These are phyloP conservation scores for Tripterygium wilfordii DNA, from an alignment of 177 flowering plant genomes.

Conservation along the genomic window DNA sequence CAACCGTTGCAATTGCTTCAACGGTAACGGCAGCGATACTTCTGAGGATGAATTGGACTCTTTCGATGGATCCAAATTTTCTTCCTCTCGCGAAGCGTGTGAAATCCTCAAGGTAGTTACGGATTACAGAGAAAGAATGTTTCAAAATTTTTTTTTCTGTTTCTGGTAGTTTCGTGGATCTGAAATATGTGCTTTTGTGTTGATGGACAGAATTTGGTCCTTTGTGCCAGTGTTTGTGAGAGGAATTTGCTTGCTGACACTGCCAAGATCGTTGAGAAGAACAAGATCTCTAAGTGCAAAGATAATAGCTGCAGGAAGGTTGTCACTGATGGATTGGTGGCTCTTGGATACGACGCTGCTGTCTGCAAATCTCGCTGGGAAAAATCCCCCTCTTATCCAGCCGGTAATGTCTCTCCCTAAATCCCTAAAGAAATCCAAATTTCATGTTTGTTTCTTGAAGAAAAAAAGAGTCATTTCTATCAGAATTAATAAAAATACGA, in stretches of 20 bases:
- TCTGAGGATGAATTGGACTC: constrained; percentile 27
- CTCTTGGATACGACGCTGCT: constrained; percentile 60
- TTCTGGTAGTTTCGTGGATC: background rate
- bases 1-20: constrained; percentile 38
- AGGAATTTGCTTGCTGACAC: constrained; percentile 43
- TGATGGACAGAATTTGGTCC: constrained; percentile 27
- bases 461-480: background rate
- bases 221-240: constrained; percentile 30
- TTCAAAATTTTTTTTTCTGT: background rate
- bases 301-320: constrained; percentile 26
- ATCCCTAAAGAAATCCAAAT: background rate
- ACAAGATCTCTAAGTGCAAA: constrained; percentile 32
- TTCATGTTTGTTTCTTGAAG: no score
- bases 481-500: no score
- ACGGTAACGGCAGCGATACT: constrained; percentile 18
- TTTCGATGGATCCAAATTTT: constrained; percentile 3
- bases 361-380: constrained; percentile 76
- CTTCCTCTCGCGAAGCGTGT: constrained; percentile 19
- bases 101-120: constrained; percentile 28
- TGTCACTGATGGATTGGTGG: constrained; percentile 35
- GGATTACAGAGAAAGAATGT: background rate
- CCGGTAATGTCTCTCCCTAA: constrained; percentile 38
- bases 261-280: constrained; percentile 47
- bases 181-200: background rate
- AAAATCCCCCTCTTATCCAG: constrained; percentile 52